Evolutionary conservation across 306 rosid genomes (phyloP).

Genomic region (Cajanus cajan): DNA sequence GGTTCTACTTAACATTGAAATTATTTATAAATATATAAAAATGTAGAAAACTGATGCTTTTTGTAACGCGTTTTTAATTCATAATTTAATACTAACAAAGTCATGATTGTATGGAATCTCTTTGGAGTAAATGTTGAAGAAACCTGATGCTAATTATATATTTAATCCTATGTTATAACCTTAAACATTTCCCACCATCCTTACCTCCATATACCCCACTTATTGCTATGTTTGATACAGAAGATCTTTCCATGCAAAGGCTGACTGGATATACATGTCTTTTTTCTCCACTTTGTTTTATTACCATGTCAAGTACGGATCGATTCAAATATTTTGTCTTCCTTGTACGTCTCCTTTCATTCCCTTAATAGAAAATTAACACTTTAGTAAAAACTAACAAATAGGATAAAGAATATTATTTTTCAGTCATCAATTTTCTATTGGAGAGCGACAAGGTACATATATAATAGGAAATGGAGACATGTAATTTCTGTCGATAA

Average conservation of each 20-base stretch:
- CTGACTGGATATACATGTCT: constrained; percentile 21
- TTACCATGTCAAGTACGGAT: constrained; percentile 30
- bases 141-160: constrained; percentile 18
- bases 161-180: constrained; percentile 10
- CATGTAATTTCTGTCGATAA: background rate
- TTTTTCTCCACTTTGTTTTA: constrained; percentile 6
- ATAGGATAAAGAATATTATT: background rate
- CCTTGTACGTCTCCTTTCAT: background rate
- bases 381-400: background rate
- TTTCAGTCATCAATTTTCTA: background rate
- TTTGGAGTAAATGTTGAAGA: constrained; percentile 33
- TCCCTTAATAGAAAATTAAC: background rate
- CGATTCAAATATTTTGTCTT: background rate
- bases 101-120: constrained; percentile 51
- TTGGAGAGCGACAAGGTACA: background rate
- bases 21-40: constrained; percentile 33
- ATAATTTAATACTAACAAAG: constrained; percentile 29
- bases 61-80: constrained; percentile 8
- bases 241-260: constrained; percentile 35
- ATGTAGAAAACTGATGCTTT: constrained; percentile 32
- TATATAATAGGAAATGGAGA: background rate
- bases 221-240: constrained; percentile 11
- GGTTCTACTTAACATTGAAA: constrained; percentile 39
- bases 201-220: constrained; percentile 32
- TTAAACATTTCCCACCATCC: constrained; percentile 24